Conservation (phyloP, 768 basidiomycete species). For the Pleurotus citrinopileatus region DNA sequence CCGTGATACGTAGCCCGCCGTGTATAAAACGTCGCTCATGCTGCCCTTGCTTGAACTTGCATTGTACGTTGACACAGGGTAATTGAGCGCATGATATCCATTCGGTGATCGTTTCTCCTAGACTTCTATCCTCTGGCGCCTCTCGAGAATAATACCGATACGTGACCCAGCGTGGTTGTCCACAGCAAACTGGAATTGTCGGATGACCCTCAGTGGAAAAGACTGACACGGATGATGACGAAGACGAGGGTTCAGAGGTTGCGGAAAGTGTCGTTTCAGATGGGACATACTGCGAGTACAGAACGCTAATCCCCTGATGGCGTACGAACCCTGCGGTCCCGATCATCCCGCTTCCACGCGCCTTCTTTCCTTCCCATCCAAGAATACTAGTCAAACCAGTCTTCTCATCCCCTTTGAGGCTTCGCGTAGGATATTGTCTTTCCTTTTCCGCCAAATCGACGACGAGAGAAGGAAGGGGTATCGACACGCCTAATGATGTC, state of each 20-base stretch:
- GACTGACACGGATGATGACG: constrained; percentile 9
- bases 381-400: constrained; percentile 49
- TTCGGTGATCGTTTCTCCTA: constrained; percentile 43
- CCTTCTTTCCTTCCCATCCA: constrained; percentile 56
- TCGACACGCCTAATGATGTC: constrained; percentile 47
- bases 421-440: constrained; percentile 29
- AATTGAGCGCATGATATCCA: constrained; percentile 27
- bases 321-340: constrained; percentile 52
- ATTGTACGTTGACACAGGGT: constrained; percentile 35
- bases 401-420: constrained; percentile 56
- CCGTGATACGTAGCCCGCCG: constrained; percentile 28
- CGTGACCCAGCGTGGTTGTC: constrained; percentile 45
- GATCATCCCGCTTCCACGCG: constrained; percentile 41
- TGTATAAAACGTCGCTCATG: constrained; percentile 48
- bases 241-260: constrained; percentile 3
- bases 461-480: constrained; percentile 48
- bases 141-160: constrained; percentile 45
- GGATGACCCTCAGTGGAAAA: constrained; percentile 11
- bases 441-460: constrained; percentile 51
- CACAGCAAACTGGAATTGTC: constrained; percentile 30
- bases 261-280: not conserved
- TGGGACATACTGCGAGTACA: constrained; percentile 42
- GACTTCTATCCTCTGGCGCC: constrained; percentile 26
- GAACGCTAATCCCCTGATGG: constrained; percentile 54
- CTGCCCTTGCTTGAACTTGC: constrained; percentile 29